A percentile compares a stretch with the other conserved stretches of the same genome.
These are phyloP conservation scores for Biscutella laevigata DNA, from an alignment of 441 rosid species.

Conservation along the genomic window DNA sequence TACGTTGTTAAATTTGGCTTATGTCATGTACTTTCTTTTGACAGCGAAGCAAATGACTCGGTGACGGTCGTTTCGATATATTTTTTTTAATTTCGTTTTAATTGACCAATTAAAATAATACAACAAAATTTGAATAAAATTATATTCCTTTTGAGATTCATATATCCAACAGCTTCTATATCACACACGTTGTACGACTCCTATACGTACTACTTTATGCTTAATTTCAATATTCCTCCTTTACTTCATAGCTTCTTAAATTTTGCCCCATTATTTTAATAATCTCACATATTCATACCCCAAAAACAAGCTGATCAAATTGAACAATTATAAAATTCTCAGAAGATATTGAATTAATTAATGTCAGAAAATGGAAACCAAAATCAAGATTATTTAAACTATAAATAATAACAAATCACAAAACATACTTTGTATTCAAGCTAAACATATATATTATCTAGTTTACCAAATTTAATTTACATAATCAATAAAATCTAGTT, in stretches of 20 bases:
- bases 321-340: too few relatives aligned
- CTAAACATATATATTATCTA: too few relatives aligned
- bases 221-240: constrained; percentile 1
- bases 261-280: neutral
- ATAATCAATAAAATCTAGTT: too few relatives aligned
- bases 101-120: constrained; percentile 20
- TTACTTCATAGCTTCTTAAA: neutral
- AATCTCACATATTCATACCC: too few relatives aligned
- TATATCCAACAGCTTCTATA: constrained; percentile 17
- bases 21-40: constrained; percentile 9
- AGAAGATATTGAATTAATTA: too few relatives aligned
- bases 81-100: neutral
- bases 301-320: too few relatives aligned
- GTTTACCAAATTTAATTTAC: too few relatives aligned
- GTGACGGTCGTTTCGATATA: constrained; percentile 18
- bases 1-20: constrained; percentile 16
- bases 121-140: neutral
- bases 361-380: too few relatives aligned
- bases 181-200: constrained; percentile 23
- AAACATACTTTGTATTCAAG: too few relatives aligned
- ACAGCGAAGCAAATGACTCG: constrained; percentile 25
- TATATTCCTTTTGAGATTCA: constrained; percentile 23
- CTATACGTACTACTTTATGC: constrained; percentile 1
- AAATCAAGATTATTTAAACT: too few relatives aligned
- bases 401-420: too few relatives aligned